phyloP scores from a whole-genome alignment of 345 rosid species.

The Rhizophora mangle region DNA sequence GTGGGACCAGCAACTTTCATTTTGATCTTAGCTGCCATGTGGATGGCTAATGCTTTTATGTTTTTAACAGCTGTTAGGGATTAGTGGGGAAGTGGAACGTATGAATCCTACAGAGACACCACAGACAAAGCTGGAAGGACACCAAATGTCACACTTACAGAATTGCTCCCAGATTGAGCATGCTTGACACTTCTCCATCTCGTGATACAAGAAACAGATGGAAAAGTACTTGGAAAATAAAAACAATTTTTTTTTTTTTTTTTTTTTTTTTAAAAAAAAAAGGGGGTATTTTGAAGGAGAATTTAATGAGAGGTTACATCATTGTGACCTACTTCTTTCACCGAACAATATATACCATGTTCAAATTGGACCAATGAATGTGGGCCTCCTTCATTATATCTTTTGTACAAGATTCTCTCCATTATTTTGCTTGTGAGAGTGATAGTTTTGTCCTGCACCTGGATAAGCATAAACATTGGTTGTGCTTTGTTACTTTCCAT shows the following conservation, averaged over 20 bases:
- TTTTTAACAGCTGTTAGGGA: slow-evolving; percentile 16
- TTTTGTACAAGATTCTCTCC: slow-evolving; percentile 53
- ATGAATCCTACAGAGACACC: no score
- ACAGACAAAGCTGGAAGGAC: no score
- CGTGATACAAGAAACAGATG: not conserved
- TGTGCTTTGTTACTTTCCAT: slow-evolving; percentile 13
- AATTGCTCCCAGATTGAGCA: no score
- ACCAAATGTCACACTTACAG: no score
- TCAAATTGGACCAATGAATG: slow-evolving; percentile 17
- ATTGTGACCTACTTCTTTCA: slow-evolving; percentile 28
- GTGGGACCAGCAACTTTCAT: slow-evolving; percentile 15
- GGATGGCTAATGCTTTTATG: slow-evolving; percentile 5
- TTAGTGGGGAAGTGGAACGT: no score
- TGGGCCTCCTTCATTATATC: slow-evolving; percentile 38
- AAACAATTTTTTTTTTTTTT: not conserved
- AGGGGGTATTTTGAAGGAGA: slow-evolving; percentile 5
- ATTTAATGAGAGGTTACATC: slow-evolving; percentile 29
- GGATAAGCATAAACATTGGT: slow-evolving; percentile 20
- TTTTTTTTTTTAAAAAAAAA: not conserved
- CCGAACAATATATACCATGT: slow-evolving; percentile 25
- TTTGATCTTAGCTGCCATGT: slow-evolving; percentile 15
- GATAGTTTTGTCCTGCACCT: slow-evolving; percentile 43
- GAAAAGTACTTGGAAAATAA: not conserved
- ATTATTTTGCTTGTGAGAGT: slow-evolving; percentile 46
- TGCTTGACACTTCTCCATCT: slow-evolving; percentile 1